Evolutionary conservation across 78 protist genomes (phyloP).

Genomic region (Dictyostelium citrinum): DNA sequence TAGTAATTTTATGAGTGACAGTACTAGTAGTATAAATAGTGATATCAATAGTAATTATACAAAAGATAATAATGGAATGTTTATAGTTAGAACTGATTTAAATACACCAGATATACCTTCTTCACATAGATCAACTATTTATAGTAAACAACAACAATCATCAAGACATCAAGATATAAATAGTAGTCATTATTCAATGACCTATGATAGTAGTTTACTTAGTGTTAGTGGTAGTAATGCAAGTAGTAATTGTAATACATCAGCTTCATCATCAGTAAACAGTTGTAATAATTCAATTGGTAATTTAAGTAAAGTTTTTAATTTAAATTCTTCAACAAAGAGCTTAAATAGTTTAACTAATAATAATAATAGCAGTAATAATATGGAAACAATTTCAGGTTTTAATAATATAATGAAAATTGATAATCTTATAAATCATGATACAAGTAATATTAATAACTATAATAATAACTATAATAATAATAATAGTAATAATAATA

Average conservation of each 20-base stretch:
- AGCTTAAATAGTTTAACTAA: not conserved
- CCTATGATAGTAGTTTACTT: not conserved
- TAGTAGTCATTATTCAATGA: not conserved
- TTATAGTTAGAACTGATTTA: conserved; percentile 16
- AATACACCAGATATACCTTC: conserved; percentile 20
- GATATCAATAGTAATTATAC: not conserved
- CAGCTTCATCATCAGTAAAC: not conserved
- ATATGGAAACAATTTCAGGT: not conserved
- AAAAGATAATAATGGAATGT: not conserved
- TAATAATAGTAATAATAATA: not conserved
- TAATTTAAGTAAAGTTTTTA: not conserved
- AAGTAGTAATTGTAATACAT: not conserved
- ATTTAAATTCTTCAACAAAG: not conserved
- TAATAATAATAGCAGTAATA: not conserved
- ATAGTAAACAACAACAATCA: not conserved
- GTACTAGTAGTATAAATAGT: not conserved
- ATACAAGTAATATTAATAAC: not conserved
- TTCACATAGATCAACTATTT: conserved; percentile 35
- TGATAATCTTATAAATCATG: conserved; percentile 13
- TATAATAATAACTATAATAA: not conserved
- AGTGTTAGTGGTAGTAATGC: not conserved
- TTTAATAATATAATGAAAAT: conserved; percentile 20
- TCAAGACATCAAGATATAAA: not conserved
- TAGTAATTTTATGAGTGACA: not conserved
- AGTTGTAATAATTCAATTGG: not conserved